Evolutionary conservation across 2,329 filamentous ascomycete species (phyloP), one percentile per base, ranked within the genome.

Genomic region (Diaporthe citri): DNA sequence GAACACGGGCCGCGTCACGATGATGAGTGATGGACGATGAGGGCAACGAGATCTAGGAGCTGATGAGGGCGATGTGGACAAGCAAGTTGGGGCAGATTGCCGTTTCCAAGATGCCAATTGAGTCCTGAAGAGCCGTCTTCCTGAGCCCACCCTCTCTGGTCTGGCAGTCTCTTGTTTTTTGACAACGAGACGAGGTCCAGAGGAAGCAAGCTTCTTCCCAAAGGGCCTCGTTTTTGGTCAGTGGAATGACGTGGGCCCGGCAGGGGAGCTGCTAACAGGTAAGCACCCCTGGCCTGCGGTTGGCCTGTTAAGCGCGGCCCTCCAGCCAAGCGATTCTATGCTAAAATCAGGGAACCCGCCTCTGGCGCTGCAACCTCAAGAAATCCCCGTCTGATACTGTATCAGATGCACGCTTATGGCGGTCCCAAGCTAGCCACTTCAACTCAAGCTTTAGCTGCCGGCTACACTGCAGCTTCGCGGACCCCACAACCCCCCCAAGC

Each of bases 311-410:
- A 51, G 64, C 64, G 64, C 64, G 15, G 48, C 34, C 51, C 48
- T 28, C 48, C 9, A 67, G 64, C 64, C 64, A 69, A 69, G 64
- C 25, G 3, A 69, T 41, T 69, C 48, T 36, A 69, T 55, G 46
- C 64, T 48, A 69, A 55, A 69, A 69, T 69, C 64, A 69, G 64
- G 64, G 64, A 69, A 69, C 64, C 48, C 31, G 64, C 64, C 64
- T 69, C n/a, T 39, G 34, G 12, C 46, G 64, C 64, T 67, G 64
- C 46, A 52, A 67, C 64, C 31, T 10, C 25, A 64, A 64, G 41
- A 22, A 22, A 43, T 22, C 25, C 41, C 60, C 60, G 41, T 51
- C 48, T 69, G n/a, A n/a, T n/a, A n/a, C n/a, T n/a, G 64, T 48
- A 55, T 69, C 48, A 55, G n/a, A 69, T 22, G 22, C 48, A 55